Evolutionary conservation across 768 basidiomycete genomes (phyloP), one percentile per base, ranked within the genome.

Genomic region (Sarcomyxa edulis): DNA sequence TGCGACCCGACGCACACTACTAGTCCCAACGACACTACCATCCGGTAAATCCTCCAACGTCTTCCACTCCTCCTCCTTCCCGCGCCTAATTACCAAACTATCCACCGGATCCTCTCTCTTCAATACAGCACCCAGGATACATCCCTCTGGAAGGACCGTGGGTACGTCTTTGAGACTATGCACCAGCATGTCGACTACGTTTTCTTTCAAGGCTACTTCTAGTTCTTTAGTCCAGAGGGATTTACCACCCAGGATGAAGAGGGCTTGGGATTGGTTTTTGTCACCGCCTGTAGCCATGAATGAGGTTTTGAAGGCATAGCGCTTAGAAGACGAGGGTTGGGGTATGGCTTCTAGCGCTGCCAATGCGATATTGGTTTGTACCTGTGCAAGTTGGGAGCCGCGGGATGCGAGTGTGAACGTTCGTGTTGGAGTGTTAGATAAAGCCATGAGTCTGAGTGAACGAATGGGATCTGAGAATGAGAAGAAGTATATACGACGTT

Each of bases 151-250:
- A 21, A 99, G 68, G 5, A 68, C 68, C 1, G 95, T 98, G 3
- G 95, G 95, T 22, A 97, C 78, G 57, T 98, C 96, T 60, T 99
- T 99, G 50, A 90, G 68, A 24, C 76, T 81, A 62, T 99, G 95
- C 14, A 98, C 81, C 50, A 99, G 77, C 72, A 97, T 80, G 57
- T 99, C 96, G 34, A 94, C 84, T 9, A 71, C 65, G 21, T 72
- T 64, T 30, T 81, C 71, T 39, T 78, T 70, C 44, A 99, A 65
- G 30, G 80, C 81, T 14, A 87, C 84, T 56, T 99, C 96, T 38
- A 99, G 79, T 50, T 97, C 95, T 50, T 91, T 88, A 25, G 96
- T 99, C 96, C 96, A 99, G 20, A 97, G 61, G 1, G 86, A 74
- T 56, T 90, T 91, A n/a, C 89, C 91, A 26, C 92, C 92, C 11